Evolutionary conservation across 1,284 basidiomycete genomes (phyloP), one percentile per base, ranked within the genome.

Genomic region (Neolentinus lepideus): DNA sequence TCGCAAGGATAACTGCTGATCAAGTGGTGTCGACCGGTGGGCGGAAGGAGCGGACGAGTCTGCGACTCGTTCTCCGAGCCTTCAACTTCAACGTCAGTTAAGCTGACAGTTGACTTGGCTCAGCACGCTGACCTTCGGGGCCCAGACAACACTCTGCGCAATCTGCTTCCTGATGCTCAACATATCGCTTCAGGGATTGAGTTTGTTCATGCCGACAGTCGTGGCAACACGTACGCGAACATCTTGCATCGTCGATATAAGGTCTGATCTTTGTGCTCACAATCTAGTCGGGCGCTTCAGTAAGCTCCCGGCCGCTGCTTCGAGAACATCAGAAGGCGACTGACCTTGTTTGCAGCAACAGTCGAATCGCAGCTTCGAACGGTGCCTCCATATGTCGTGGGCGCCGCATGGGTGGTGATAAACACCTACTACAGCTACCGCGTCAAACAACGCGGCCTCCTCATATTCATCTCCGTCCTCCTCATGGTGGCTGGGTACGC

Each of bases 181-280:
- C 36, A 62, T 62, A 19, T 62, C 61, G 2, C 60, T 75, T 63
- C 74, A 75, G 64, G 74, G 74, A 1, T 59, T 75, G 29, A 73
- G 71, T 56, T 60, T 75, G 14, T 75, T 74, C 61, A 64, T 75
- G 60, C 74, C 74, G 1, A 75, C 74, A 10, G 73, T 75, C 24
- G 64, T 75, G 33, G 66, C 70, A 27, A 68, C 65, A 4, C 66
- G 73, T 75, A 56, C 66, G 73, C 74, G 54, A 58, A 70, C 66
- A 19, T 6, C 22, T 8, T n/a, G 6, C 38, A 6, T 43, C 19
- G 19, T 6, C 38, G 3, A 6, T 16, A 43, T 4, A 21, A 43
- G 6, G 4, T 21, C 38, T 43, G 16, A 16, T 6, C 12, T 21
- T n/a, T 43, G 8, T 43, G 8, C 6, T 26, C 8, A 6, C 19